Base-by-base conservation (phyloP, 1,284 basidiomycete genomes). In the Moniliophthora roreri region DNA sequence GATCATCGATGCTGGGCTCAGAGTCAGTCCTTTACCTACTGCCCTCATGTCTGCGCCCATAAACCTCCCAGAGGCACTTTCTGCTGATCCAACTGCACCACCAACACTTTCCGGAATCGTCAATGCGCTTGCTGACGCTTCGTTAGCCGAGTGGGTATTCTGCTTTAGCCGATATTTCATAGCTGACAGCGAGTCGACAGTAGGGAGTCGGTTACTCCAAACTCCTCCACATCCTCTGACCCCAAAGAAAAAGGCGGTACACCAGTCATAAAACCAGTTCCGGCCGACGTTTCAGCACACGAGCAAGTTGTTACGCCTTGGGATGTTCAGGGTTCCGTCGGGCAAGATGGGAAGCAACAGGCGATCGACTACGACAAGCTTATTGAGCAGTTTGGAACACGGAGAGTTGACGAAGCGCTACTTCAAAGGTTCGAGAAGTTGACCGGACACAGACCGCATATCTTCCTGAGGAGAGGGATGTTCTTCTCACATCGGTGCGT, bases 361-460 rank as follows among this genome's bases (percentile, higher is more conserved):
- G 93, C 87, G 32, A 95, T 96, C 67, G 93, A 99, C 76, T 99
- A 99, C 65, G 92, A 97, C 72, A 98, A 97, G 77, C 82, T 98
- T 56, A 80, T 98, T 53, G 84, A 86, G 64, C 91, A 98, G 66
- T 99, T 99, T 65, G 97, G 97, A 38, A 98, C 97, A 4, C 84
- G 86, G 52, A 76, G 85, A 57, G 81, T 99, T 62, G 88, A 95
- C 60, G 68, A 76, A 13, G 86, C 84, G 18, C 71, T 99, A 45
- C 76, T 99, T 20, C 85, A 89, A 57, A 84, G 96, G 38, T 99
- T 99, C 63, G 94, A 99, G 74, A 82, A 80, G 51, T 71, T 99
- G 49, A 99, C 97, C 1, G 95, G 96, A 11, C 84, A 85, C 60
- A 87, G 81, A 59, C 93, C 97, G n/a, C 96, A 99, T 71, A 79